Evolutionary conservation across 2,329 filamentous ascomycete genomes (phyloP), one percentile per base, ranked within the genome.

Genomic region (Alternaria viburni): DNA sequence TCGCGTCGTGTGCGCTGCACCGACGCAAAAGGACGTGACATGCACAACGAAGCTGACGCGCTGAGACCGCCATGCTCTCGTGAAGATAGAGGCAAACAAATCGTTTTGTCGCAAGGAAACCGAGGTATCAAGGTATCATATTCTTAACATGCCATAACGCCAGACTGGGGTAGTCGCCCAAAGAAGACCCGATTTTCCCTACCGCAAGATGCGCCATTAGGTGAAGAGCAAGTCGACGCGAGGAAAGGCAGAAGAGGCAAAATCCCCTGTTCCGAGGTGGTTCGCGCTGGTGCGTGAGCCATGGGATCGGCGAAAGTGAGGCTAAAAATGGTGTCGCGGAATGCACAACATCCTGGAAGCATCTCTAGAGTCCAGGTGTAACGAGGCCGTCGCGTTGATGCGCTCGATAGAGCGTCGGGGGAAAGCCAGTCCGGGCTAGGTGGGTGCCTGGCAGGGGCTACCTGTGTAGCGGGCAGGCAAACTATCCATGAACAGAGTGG

Each of bases 81-180:
- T 54, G 13, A 28, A 26, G 23, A 25, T 52, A 41, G 30, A 17
- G 30, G 28, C 46, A 47, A 47, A 50, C 23, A n/a, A 54, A 55
- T 57, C 50, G 43, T 62, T 62, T 59, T 50, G 19, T 45, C 56
- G 26, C 32, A 55, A 55, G 61, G 52, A 61, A 64, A 61, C 49
- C 52, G 45, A 66, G 61, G 64, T 64, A 66, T 66, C 64, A 64
- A 66, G 61, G 64, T 64, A 66, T 66, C 64, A 64, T 66, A 59
- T 66, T 61, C 54, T 47, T 59, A 41, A 61, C 43, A 61, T 66
- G 61, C 64, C 57, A 32, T 36, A 66, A 66, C 64, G 64, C 64
- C 64, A 45, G 54, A 58, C 49, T 56, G 54, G 57, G 57, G 51
- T 57, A 51, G 44, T 64, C 57, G 61, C 61, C 36, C 57, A 19